Percentiles rank a stretch among this genome's conserved stretches.
phyloP scores from a whole-genome alignment of 345 rosid species.

The Eucalyptus cloeziana region DNA sequence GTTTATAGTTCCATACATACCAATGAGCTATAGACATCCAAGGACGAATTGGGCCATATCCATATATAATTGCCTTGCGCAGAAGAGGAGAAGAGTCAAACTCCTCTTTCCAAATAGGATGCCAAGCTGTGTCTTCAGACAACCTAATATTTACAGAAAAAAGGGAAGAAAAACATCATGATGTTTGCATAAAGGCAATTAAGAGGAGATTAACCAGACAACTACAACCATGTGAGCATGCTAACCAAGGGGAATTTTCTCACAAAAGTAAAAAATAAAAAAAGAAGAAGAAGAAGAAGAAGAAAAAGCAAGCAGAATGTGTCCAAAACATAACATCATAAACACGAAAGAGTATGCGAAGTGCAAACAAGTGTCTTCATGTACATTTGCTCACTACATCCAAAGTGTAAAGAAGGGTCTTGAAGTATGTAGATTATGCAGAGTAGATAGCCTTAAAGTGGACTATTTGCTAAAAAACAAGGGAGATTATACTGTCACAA shows the following conservation, averaged over 20 bases:
- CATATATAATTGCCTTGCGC: constrained; percentile 66
- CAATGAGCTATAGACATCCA: constrained; percentile 98
- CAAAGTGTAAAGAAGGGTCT: background rate
- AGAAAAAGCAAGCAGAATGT: background rate
- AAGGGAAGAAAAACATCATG: background rate
- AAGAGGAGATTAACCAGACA: background rate
- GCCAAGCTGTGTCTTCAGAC: constrained; percentile 92
- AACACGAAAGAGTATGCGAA: background rate
- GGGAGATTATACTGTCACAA: background rate
- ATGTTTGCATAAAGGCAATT: background rate
- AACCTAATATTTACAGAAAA: constrained; percentile 28
- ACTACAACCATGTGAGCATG: background rate
- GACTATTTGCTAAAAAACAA: background rate
- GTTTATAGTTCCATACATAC: constrained; percentile 7
- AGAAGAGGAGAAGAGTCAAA: constrained; percentile 45
- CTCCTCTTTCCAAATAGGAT: constrained; percentile 66
- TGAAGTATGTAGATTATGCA: background rate
- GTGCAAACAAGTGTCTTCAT: background rate
- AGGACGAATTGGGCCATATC: constrained; percentile 88
- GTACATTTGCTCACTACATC: background rate
- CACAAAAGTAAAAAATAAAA: background rate
- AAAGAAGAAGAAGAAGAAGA: no score
- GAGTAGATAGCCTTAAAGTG: background rate
- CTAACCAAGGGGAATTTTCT: background rate
- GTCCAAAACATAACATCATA: background rate